phyloP scores from a whole-genome alignment of 2,329 filamentous ascomycete genomes.

The Cladophialophora carrionii region DNA sequence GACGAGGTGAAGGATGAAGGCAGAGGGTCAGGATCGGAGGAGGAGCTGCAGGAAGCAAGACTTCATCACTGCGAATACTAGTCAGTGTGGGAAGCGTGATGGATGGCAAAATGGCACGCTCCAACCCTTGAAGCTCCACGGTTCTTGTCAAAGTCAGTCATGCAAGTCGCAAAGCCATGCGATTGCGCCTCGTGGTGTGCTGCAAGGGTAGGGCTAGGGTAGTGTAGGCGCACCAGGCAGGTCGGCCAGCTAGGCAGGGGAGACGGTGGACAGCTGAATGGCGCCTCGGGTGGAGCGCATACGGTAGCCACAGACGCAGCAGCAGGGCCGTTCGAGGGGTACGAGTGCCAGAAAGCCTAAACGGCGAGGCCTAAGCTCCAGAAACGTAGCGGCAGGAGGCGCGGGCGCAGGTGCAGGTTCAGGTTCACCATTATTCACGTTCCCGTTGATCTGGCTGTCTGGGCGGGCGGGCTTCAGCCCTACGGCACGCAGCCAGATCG shows the following conservation, averaged over 20 bases:
- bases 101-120: slow-evolving; percentile 17
- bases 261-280: slow-evolving; percentile 6
- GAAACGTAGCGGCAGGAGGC: background rate
- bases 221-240: slow-evolving; percentile 6
- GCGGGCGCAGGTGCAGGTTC: slow-evolving; percentile 3
- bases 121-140: slow-evolving; percentile 12
- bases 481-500: slow-evolving; percentile 20
- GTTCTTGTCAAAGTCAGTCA: slow-evolving; percentile 19
- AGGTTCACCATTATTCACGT: background rate
- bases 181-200: slow-evolving; percentile 12
- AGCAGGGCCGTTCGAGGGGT: slow-evolving; percentile 18
- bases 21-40: background rate
- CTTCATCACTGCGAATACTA: slow-evolving; percentile 6
- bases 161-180: slow-evolving; percentile 19
- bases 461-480: slow-evolving; percentile 17
- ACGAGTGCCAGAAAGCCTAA: slow-evolving; percentile 1
- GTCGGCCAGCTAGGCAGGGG: background rate
- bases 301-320: background rate
- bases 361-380: slow-evolving; percentile 1
- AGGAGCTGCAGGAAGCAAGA: slow-evolving; percentile 6
- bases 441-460: background rate
- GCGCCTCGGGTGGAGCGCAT: slow-evolving; percentile 1
- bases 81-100: slow-evolving; percentile 8
- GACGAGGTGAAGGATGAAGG: slow-evolving; percentile 12
- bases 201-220: background rate